Conservation (phyloP, 257 asterid genomes). For the Solanum microdontum region DNA sequence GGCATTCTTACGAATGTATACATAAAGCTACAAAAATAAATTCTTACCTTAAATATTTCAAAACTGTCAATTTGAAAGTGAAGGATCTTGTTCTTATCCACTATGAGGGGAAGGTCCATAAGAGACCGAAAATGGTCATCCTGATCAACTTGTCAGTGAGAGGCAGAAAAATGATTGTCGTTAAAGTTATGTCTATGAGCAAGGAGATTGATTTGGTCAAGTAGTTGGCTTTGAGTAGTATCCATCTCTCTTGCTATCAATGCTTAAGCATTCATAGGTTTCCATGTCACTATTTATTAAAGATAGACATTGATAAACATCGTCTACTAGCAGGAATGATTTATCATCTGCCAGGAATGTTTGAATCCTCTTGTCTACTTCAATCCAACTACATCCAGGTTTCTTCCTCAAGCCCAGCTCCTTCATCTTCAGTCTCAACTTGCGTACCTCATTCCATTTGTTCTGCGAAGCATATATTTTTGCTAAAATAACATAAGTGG, state of each 20-base stretch:
- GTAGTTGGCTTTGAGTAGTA: not conserved
- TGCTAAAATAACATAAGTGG: constrained; percentile 50
- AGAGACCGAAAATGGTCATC: not conserved
- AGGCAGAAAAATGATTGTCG: not conserved
- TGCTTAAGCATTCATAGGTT: constrained; percentile 17
- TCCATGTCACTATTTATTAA: constrained; percentile 39
- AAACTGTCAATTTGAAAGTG: not conserved
- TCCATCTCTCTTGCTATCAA: not conserved
- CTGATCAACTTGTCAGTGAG: not conserved
- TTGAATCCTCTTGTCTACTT: constrained; percentile 37
- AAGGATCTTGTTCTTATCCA: not conserved
- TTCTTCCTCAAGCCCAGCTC: constrained; percentile 46
- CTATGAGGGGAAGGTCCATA: not conserved
- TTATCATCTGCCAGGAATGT: constrained; percentile 50
- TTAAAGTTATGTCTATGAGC: not conserved
- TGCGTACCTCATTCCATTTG: constrained; percentile 48
- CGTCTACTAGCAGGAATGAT: constrained; percentile 22
- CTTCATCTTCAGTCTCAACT: constrained; percentile 52
- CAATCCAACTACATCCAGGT: constrained; percentile 80
- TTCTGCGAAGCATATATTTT: constrained; percentile 47
- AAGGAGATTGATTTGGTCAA: not conserved
- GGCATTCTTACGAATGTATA: not conserved
- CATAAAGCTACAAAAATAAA: not conserved
- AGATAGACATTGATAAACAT: constrained; percentile 41
- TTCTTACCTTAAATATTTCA: not conserved